Percentiles rank a stretch among this genome's conserved stretches.
Evolutionary conservation across 108 stramenopile species (phyloP).

Genomic region (Cyclostephanos invisitatus): DNA sequence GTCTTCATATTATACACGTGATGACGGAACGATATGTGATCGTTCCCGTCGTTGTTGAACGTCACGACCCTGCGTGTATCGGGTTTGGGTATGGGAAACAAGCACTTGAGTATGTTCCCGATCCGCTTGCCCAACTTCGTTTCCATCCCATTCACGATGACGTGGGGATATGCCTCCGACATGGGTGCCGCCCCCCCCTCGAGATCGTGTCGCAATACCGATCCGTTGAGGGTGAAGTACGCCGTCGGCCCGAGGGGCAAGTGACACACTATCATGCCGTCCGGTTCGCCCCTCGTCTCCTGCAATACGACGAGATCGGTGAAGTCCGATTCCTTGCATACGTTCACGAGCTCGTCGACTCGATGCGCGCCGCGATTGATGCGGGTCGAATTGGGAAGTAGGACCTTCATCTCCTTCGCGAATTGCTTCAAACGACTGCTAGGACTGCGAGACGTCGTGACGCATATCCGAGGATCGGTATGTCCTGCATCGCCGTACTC

Average conservation of each 20-base stretch:
- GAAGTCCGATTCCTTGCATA: slow-evolving; percentile 89
- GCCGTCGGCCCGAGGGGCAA: slow-evolving; percentile 98
- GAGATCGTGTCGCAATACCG: slow-evolving; percentile 96
- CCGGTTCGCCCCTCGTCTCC: slow-evolving; percentile 99
- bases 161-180: slow-evolving; percentile 94
- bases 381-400: slow-evolving; percentile 93
- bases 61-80: slow-evolving; percentile 94
- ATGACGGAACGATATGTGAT: slow-evolving; percentile 97
- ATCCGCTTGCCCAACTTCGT: slow-evolving; percentile 88
- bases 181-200: slow-evolving; percentile 92
- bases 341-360: slow-evolving; percentile 91
- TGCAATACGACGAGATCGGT: slow-evolving; percentile 96
- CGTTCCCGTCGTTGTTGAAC: slow-evolving; percentile 88
- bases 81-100: slow-evolving; percentile 93
- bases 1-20: slow-evolving; percentile 91
- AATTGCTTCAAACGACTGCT: slow-evolving; percentile 94
- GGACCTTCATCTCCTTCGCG: slow-evolving; percentile 95
- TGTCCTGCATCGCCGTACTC: slow-evolving; percentile 96
- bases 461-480: slow-evolving; percentile 92
- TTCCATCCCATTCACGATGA: slow-evolving; percentile 89
- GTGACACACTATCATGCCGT: slow-evolving; percentile 97
- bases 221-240: slow-evolving; percentile 89
- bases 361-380: slow-evolving; percentile 96
- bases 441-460: slow-evolving; percentile 96
- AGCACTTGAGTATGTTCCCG: slow-evolving; percentile 91